These are phyloP conservation scores for Silene vulgaris DNA, from an alignment of 179 eudicot genomes.

Conservation along the genomic window DNA sequence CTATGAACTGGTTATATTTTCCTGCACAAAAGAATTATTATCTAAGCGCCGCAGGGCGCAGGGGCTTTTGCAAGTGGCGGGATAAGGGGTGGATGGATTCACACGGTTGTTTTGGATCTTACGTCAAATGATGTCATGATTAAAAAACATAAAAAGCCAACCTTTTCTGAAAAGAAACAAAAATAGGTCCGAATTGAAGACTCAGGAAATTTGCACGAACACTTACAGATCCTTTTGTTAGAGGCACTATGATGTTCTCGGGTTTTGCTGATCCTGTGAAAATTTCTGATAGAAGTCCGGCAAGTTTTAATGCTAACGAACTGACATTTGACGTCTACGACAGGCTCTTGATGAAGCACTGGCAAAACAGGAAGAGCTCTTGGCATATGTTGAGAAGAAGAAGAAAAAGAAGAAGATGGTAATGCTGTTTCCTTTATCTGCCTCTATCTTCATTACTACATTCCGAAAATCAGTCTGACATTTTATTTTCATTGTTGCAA, in stretches of 20 bases:
- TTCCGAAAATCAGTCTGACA: constrained; percentile 4
- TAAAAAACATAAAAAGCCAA: too few species aligned
- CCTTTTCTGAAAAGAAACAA: too few species aligned
- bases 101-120: too few species aligned
- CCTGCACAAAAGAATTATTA: too few species aligned
- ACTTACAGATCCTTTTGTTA: neutral
- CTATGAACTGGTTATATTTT: too few species aligned
- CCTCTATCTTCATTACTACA: neutral
- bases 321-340: constrained; percentile 12
- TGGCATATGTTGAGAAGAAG: constrained; percentile 80
- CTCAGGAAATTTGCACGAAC: neutral
- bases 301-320: neutral
- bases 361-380: constrained; percentile 56
- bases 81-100: too few species aligned
- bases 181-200: too few species aligned
- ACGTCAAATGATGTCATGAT: too few species aligned
- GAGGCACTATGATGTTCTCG: neutral
- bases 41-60: too few species aligned
- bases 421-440: constrained; percentile 4
- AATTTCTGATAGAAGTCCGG: neutral
- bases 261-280: neutral
- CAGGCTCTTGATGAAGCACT: constrained; percentile 79
- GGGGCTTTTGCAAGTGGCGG: too few species aligned
- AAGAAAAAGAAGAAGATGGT: constrained; percentile 81
- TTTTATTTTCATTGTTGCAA: constrained; percentile 6